Base-by-base conservation (phyloP, 805 yeast genomes). In the Candida gorgasii region DNA sequence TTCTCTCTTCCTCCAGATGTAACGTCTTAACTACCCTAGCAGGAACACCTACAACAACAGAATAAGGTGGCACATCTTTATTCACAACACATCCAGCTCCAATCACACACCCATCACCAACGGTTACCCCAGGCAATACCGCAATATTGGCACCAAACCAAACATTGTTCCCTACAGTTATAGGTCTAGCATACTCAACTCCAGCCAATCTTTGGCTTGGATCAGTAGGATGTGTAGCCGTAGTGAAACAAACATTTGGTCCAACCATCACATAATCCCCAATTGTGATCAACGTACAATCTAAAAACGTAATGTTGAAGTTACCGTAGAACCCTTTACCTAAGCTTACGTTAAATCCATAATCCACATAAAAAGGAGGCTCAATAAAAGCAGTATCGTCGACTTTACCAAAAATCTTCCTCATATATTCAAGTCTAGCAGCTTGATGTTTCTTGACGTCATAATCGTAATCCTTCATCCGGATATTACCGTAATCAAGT, bases 61-160 rank as follows among this genome's bases (percentile, higher is more conserved):
- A 63, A 44, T 72, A 64, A 2, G 75, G 63, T 0, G 85, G 83
- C 20, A 84, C 74, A 45, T 73, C 78, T 42, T 66, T 76, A 14
- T 75, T 72, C 16, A 85, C 88, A 2, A 82, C 81, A 6, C 83
- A 64, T 3, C 87, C 88, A 3, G 89, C 87, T 2, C 83, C 90
- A 32, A 84, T 68, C 1, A 80, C 79, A 3, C 73, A 71, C 8
- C 77, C 75, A 38, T 78, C 76, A 11, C 89, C 90, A 34, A 84
- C 70, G 1, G 74, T 77, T 8, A 81, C 82, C 7, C 89, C 90
- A 2, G 86, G 85, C 39, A 83, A 59, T 7, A 85, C 70, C 1
- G 66, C 63, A 12, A 65, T 78, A 30, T 70, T 68, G 1, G 81
- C 69, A 12, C 86, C 87, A 30, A 84, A 63, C 92, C 90, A 84